Base-by-base conservation (phyloP, 2,329 filamentous ascomycete species). In the Pezicula carpinea region DNA sequence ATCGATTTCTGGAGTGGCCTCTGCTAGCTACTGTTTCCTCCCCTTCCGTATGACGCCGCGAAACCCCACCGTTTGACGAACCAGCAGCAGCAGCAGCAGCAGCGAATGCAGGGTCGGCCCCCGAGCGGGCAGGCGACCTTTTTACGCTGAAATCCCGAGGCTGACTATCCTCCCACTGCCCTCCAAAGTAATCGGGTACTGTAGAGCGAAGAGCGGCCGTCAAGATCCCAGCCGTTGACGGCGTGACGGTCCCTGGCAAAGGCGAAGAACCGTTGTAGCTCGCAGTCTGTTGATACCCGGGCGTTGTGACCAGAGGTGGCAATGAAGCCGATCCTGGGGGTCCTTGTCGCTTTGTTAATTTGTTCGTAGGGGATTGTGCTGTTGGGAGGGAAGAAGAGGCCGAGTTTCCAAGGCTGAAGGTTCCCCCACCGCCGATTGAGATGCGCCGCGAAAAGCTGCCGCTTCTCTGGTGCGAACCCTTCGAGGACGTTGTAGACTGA, bases 401-500 rank as follows among this genome's bases (percentile, higher is more conserved):
- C 32, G 39, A 34, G 26, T 29, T 29, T 39, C 45, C 50, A 44
- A 51, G 40, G 33, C 38, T 51, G 40, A 47, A 49, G 19, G 47
- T 22, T 38, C 48, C 52, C 42, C 59, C 47, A 63, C 62, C 51
- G 59, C 62, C 44, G 57, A 59, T 39, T 62, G 43, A 56, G 48
- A 43, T 58, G 41, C 39, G 57, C 50, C 49, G 39, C 26, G 21
- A 44, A 46, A 41, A 47, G 44, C 41, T 55, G 43, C 35, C 53
- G 32, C 23, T 48, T 46, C 26, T 49, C 39, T n/a, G 47, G 50
- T 51, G 57, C 39, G 72, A 74, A 32, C 68, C 64, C 53, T 66
- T 70, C 50, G 71, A 78, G 35, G 75, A 78, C 7, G 66, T 60
- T 43, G 75, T 76, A 13, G 76, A 79, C 17, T 68, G 65, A 35